Evolutionary conservation across 1,284 basidiomycete species (phyloP), one percentile per base, ranked within the genome.

Genomic region (Cerioporus squamosus): DNA sequence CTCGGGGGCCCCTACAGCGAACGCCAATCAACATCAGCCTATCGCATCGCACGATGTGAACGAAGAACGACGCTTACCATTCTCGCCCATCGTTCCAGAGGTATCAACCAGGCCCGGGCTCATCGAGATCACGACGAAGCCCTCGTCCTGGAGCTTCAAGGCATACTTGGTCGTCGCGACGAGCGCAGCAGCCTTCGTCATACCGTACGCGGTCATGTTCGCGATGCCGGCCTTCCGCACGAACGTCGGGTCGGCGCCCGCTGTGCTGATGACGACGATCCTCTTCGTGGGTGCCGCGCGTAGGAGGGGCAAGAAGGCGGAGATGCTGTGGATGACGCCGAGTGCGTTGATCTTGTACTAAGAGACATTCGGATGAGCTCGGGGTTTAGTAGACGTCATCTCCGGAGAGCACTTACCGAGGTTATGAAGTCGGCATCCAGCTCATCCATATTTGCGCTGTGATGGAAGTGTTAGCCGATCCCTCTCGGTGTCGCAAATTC

Each of bases 131-230:
- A 42, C 14, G 17, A 42, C 3, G 8, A 42, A 17, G 7, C 15
- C 17, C 40, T 8, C 7, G 5, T 15, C 17, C 15, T 17, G n/a
- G 8, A n/a, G 40, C 43, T 70, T 53, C 4, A 65, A 60, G 1
- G 79, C 75, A 58, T 74, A 79, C 61, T 80, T 78, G 17, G 70
- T 72, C 15, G 71, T 66, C 26, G 68, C 73, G 70, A 79, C 71
- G 55, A 77, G 74, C 20, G 74, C 48, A 1, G 74, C 77, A 4
- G 75, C 73, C 61, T 78, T 79, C 29, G 72, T 70, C n/a, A 74
- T 68, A 9, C 64, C 55, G 63, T 79, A 79, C 10, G 75, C 66
- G 2, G 60, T 56, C n/a, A 48, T 29, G 44, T 40, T 50, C 1
- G 51, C 26, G 7, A 64, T 40, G 39, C 59, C 65, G n/a, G 52